Conservation (phyloP, 768 basidiomycete genomes). For the Trametes sanguinea region DNA sequence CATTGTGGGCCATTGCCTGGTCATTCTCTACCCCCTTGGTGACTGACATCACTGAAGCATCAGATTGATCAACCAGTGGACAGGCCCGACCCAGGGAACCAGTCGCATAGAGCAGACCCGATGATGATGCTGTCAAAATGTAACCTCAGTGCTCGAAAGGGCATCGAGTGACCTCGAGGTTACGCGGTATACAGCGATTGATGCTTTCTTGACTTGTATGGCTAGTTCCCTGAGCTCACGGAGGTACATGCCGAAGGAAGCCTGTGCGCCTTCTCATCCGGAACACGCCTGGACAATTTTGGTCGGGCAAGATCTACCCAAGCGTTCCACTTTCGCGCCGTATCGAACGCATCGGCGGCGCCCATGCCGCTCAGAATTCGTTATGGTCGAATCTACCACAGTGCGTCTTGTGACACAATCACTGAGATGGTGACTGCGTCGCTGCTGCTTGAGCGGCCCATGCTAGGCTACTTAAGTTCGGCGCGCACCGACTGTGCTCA, state of each 20-base stretch:
- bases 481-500: not conserved
- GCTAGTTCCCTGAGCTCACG: conserved; percentile 3
- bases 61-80: conserved; percentile 1
- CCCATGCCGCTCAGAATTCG: conserved; percentile 9
- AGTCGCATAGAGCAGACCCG: not conserved
- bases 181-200: not conserved
- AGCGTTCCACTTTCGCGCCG: not conserved
- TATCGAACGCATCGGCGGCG: conserved; percentile 7
- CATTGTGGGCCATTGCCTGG: not conserved
- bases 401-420: conserved; percentile 13
- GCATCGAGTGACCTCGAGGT: not conserved
- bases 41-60: not conserved
- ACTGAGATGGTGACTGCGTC: not conserved
- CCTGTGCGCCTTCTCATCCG: conserved; percentile 4
- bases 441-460: conserved; percentile 11
- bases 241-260: conserved; percentile 13
- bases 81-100: not conserved
- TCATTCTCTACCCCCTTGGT: not conserved
- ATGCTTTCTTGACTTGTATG: not conserved
- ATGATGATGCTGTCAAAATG: conserved; percentile 7
- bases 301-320: conserved; percentile 5
- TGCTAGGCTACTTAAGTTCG: conserved; percentile 11
- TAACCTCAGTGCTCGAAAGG: not conserved
- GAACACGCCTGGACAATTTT: conserved; percentile 9
- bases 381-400: not conserved